A percentile compares a stretch with the other conserved stretches of the same genome.
Evolutionary conservation across 148 eudicot genomes (phyloP).

Genomic region (Rhododendron vialii): DNA sequence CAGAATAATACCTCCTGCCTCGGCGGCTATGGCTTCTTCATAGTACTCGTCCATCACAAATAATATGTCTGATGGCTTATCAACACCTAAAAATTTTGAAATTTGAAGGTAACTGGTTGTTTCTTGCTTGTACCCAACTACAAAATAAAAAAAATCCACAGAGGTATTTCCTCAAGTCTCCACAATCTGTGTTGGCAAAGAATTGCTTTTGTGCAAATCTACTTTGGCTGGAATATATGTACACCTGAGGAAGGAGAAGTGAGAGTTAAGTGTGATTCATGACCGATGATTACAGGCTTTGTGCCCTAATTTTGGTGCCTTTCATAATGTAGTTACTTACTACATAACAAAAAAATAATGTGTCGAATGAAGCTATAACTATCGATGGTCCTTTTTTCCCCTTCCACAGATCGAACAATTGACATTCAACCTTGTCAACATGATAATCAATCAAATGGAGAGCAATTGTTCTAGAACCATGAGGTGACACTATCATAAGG

Average conservation of each 20-base stretch:
- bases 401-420: background rate
- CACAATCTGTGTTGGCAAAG: constrained; percentile 30
- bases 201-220: constrained; percentile 64
- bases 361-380: background rate
- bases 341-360: background rate
- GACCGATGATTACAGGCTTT: background rate
- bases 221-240: constrained; percentile 93
- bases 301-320: background rate
- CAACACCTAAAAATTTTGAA: constrained; percentile 62
- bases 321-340: background rate
- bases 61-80: constrained; percentile 64
- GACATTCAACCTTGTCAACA: background rate
- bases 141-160: constrained; percentile 80
- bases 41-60: constrained; percentile 66
- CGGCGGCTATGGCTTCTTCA: constrained; percentile 88
- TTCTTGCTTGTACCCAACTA: constrained; percentile 90
- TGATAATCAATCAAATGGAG: background rate
- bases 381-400: background rate
- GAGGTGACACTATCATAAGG: background rate
- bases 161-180: constrained; percentile 75
- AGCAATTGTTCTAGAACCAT: background rate
- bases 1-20: constrained; percentile 61
- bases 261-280: background rate
- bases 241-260: constrained; percentile 46
- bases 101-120: constrained; percentile 65